Base-by-base conservation (phyloP, 2,329 filamentous ascomycete genomes). In the Colletotrichum phormii region DNA sequence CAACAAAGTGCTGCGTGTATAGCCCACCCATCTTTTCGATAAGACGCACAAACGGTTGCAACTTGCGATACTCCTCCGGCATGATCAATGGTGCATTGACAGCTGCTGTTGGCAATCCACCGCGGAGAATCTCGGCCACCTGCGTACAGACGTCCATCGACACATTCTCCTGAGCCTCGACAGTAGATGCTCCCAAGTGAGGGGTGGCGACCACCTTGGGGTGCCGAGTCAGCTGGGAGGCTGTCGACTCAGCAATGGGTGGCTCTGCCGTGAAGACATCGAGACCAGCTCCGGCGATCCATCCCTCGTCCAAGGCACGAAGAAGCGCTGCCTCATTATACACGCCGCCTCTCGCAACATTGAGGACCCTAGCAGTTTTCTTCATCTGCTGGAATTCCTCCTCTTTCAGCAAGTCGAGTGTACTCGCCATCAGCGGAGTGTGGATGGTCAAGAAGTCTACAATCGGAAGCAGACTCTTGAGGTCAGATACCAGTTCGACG, bases 111-210 rank as follows among this genome's bases (percentile, higher is more conserved):
- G 94, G 94, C 1, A 95, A 86, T 0, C 92, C 92, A 3, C 94
- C 94, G 0, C 87, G 86, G 2, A 97, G 85, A 54, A 96, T 94
- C 71, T 92, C 89, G 0, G 93, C 86, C 13, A 95, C 93, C 82
- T 97, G 94, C 42, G 92, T 91, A 81, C 94, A 96, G 9, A 96
- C 94, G 77, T 96, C 94, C 74, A 95, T 89, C 1, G 92, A 94
- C 4, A 95, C 94, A 74, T 95, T 95, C 78, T 96, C 93, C 80
- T 97, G 94, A 0, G 94, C 94, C 85, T 97, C 94, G 42, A 93
- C 88, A 0, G 94, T 97, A 0, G 91, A 94, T 0, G 94, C 94
- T 8, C 94, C 94, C 0, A 97, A 86, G 80, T 97, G 94, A 1
- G 94, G 94, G 8, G 94, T 96, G 1, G 91, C 91, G 2, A 96